Evolutionary conservation across 768 basidiomycete genomes (phyloP).

Genomic region (Trametopsis cervina): DNA sequence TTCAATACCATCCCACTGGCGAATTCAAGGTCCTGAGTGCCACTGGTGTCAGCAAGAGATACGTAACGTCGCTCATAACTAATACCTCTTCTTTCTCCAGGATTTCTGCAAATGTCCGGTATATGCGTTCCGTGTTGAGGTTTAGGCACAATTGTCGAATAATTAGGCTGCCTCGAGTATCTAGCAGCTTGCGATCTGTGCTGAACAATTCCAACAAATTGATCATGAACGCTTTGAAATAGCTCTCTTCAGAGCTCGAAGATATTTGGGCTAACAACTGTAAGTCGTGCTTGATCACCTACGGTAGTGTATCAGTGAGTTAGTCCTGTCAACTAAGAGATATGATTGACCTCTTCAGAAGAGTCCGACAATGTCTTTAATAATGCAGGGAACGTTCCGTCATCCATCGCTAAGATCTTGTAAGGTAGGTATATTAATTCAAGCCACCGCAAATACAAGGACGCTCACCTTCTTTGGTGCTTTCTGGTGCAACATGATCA

Average conservation of each 20-base stretch:
- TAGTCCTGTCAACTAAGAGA: neutral
- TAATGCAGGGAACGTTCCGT: slow-evolving; percentile 92
- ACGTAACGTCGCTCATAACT: neutral
- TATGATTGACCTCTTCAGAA: slow-evolving; percentile 73
- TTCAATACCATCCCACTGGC: slow-evolving; percentile 98
- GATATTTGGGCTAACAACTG: slow-evolving; percentile 97
- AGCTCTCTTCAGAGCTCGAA: slow-evolving; percentile 89
- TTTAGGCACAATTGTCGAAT: slow-evolving; percentile 92
- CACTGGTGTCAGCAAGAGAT: neutral
- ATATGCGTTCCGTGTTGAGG: slow-evolving; percentile 93
- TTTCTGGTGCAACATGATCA: slow-evolving; percentile 97
- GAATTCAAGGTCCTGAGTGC: slow-evolving; percentile 84
- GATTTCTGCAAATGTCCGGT: slow-evolving; percentile 93
- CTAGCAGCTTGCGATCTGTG: slow-evolving; percentile 84
- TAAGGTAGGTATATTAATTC: neutral
- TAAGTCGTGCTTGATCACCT: slow-evolving; percentile 95
- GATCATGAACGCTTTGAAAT: slow-evolving; percentile 94
- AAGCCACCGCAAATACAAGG: neutral
- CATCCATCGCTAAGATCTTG: slow-evolving; percentile 92
- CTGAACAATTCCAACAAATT: slow-evolving; percentile 93
- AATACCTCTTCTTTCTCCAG: slow-evolving; percentile 94
- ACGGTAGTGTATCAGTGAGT: slow-evolving; percentile 4
- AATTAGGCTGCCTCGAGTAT: slow-evolving; percentile 90
- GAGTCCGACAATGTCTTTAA: slow-evolving; percentile 94
- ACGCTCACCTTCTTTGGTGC: slow-evolving; percentile 81